These are phyloP conservation scores for Botryotinia convoluta DNA, from an alignment of 2,329 filamentous ascomycete genomes.

Conservation along the genomic window DNA sequence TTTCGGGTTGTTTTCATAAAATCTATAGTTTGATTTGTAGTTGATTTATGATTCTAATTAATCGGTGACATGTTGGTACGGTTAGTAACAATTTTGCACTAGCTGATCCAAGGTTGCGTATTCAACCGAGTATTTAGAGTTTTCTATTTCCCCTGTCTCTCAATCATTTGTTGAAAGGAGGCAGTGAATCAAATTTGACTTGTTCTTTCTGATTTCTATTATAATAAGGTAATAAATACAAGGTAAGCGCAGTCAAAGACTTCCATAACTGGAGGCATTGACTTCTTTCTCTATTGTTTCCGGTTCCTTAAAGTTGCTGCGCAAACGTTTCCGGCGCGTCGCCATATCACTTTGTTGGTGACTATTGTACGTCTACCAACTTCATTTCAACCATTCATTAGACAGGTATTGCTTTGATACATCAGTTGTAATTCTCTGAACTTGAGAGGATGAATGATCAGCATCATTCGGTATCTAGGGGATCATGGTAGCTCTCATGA, in stretches of 20 bases:
- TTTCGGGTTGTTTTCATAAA: no score
- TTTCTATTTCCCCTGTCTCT: background rate
- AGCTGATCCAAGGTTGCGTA: background rate
- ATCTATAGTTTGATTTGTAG: background rate
- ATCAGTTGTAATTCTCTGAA: background rate
- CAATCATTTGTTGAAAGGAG: background rate
- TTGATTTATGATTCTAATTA: background rate
- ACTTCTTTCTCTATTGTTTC: background rate
- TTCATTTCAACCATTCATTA: background rate
- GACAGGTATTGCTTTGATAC: background rate
- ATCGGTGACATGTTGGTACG: background rate
- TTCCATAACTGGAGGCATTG: background rate
- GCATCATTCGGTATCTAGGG: background rate
- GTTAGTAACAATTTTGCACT: background rate
- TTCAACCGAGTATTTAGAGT: background rate
- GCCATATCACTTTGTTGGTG: background rate
- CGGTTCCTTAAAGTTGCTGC: background rate
- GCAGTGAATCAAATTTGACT: background rate
- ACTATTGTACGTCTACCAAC: background rate
- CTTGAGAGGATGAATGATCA: constrained; percentile 1
- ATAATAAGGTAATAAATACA: background rate
- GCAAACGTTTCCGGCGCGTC: background rate
- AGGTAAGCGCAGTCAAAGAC: background rate
- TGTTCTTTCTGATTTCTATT: background rate
- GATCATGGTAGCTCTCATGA: background rate